Conservation (phyloP, 2,329 filamentous ascomycete species). For the Aspergillus bombycis region DNA sequence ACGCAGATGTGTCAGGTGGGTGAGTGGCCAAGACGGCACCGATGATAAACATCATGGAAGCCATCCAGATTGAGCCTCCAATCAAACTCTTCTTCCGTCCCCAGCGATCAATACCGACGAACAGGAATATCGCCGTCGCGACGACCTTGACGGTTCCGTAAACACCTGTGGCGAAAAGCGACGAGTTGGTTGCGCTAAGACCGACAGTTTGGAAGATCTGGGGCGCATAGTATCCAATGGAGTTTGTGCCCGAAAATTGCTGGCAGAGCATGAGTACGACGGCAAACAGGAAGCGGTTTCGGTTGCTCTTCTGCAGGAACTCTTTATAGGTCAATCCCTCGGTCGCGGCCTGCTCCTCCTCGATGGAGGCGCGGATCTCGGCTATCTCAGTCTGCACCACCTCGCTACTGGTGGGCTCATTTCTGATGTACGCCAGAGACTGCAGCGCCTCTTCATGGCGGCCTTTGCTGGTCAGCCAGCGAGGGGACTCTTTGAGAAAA, state of each 20-base stretch:
- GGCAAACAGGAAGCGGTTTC: conserved; percentile 40
- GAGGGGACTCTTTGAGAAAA: conserved; percentile 57
- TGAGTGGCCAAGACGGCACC: conserved; percentile 37
- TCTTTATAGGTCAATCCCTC: conserved; percentile 48
- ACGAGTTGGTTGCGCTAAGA: conserved; percentile 35
- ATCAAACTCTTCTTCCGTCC: conserved; percentile 40
- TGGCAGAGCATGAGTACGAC: conserved; percentile 47
- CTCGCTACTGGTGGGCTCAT: conserved; percentile 30
- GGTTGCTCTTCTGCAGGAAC: conserved; percentile 41
- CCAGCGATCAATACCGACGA: conserved; percentile 43
- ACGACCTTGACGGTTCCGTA: conserved; percentile 45
- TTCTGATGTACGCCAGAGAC: conserved; percentile 42
- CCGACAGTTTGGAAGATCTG: conserved; percentile 43
- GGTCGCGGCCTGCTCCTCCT: conserved; percentile 44
- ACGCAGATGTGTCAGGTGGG: conserved; percentile 32
- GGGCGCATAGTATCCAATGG: conserved; percentile 44
- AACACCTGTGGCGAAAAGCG: conserved; percentile 42
- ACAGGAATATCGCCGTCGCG: conserved; percentile 39
- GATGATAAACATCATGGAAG: conserved; percentile 45
- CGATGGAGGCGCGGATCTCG: conserved; percentile 45
- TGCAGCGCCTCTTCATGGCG: conserved; percentile 48
- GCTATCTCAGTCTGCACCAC: conserved; percentile 38
- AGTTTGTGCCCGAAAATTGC: conserved; percentile 45
- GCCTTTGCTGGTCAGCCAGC: conserved; percentile 59
- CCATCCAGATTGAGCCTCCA: conserved; percentile 39